These are phyloP conservation scores for Myxozyma monticola DNA, from an alignment of 805 yeast species.

Conservation along the genomic window DNA sequence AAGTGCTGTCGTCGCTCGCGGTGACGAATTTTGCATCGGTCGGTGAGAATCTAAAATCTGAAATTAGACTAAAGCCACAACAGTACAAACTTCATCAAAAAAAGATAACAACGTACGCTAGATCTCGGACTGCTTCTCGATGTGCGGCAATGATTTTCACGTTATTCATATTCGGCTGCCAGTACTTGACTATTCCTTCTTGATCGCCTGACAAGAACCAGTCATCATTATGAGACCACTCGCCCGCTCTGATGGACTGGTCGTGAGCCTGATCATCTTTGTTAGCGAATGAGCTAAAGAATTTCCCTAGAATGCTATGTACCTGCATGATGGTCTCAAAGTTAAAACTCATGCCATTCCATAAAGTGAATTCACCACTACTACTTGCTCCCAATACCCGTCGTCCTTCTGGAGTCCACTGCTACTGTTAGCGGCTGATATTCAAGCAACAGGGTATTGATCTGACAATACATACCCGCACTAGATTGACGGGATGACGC, in stretches of 20 bases:
- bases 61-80: neutral
- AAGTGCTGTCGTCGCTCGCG: slow-evolving; percentile 85
- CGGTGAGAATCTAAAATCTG: slow-evolving; percentile 59
- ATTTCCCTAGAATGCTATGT: no score
- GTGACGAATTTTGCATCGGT: slow-evolving; percentile 90
- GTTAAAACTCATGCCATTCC: slow-evolving; percentile 95
- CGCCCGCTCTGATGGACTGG: slow-evolving; percentile 73
- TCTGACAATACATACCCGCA: slow-evolving; percentile 14
- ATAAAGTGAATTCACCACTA: slow-evolving; percentile 92
- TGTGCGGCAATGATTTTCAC: slow-evolving; percentile 80
- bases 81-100: neutral
- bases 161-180: slow-evolving; percentile 98
- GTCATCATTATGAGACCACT: slow-evolving; percentile 85
- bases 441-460: slow-evolving; percentile 54
- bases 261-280: slow-evolving; percentile 94
- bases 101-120: slow-evolving; percentile 48
- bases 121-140: slow-evolving; percentile 78
- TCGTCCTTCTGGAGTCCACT: slow-evolving; percentile 97
- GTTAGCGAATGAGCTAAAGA: no score
- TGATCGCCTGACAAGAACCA: slow-evolving; percentile 96
- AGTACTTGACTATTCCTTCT: slow-evolving; percentile 84
- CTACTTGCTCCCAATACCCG: slow-evolving; percentile 85
- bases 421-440: slow-evolving; percentile 49
- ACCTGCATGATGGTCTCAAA: slow-evolving; percentile 97
- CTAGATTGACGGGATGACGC: slow-evolving; percentile 59